These are phyloP conservation scores for Beauveria caledonica DNA, from an alignment of 2,329 filamentous ascomycete species.

Conservation along the genomic window DNA sequence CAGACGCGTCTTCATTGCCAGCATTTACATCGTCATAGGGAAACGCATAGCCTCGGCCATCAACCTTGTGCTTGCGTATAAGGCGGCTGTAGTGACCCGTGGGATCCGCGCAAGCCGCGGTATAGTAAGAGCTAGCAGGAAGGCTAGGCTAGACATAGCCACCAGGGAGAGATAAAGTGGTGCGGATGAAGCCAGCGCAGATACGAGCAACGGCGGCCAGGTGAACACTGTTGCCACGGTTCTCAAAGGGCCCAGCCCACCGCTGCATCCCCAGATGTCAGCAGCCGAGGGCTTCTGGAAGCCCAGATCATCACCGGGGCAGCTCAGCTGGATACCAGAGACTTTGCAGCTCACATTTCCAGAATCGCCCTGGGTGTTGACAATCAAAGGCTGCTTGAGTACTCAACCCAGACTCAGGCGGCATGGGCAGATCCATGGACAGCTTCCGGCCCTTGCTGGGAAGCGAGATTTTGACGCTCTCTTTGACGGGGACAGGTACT, in stretches of 20 bases:
- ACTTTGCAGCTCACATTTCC: slow-evolving; percentile 34
- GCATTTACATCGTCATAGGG: slow-evolving; percentile 61
- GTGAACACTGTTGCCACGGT: slow-evolving; percentile 30
- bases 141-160: slow-evolving; percentile 39
- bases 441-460: slow-evolving; percentile 28
- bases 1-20: slow-evolving; percentile 43
- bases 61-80: slow-evolving; percentile 51
- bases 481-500: slow-evolving; percentile 27
- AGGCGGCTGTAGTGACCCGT: slow-evolving; percentile 52
- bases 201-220: slow-evolving; percentile 37
- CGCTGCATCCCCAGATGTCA: slow-evolving; percentile 45
- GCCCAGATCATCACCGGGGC: slow-evolving; percentile 32
- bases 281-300: slow-evolving; percentile 34
- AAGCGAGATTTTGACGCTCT: slow-evolving; percentile 36
- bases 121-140: slow-evolving; percentile 34
- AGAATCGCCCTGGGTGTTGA: slow-evolving; percentile 34
- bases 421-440: slow-evolving; percentile 31
- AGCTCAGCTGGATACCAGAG: slow-evolving; percentile 26
- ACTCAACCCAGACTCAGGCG: slow-evolving; percentile 32
- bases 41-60: slow-evolving; percentile 56
- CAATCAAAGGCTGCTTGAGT: slow-evolving; percentile 31
- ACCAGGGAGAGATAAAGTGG: slow-evolving; percentile 35
- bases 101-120: slow-evolving; percentile 19
- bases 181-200: slow-evolving; percentile 43
- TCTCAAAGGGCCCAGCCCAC: slow-evolving; percentile 38